phyloP scores from a whole-genome alignment of 140 eudicot genomes.

The Artemisia princeps region DNA sequence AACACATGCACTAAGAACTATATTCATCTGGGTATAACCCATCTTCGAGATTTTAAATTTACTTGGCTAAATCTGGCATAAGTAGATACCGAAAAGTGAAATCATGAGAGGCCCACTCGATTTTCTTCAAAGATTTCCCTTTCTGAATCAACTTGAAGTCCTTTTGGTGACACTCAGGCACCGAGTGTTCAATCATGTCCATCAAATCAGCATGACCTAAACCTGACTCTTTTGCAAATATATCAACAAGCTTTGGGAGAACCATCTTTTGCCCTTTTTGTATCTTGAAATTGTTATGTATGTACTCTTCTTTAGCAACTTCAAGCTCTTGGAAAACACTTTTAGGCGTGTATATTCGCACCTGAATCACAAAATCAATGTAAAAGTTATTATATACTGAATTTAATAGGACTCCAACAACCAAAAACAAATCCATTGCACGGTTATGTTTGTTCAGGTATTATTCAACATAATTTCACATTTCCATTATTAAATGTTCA shows the following conservation, averaged over 20 bases:
- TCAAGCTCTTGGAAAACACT: conserved; percentile 72
- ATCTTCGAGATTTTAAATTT: conserved; percentile 13
- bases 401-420: too few relatives aligned
- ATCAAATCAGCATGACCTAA: conserved; percentile 40
- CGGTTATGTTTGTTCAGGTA: neutral
- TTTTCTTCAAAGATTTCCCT: conserved; percentile 45
- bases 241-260: conserved; percentile 69
- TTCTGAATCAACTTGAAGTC: conserved; percentile 32
- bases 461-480: neutral
- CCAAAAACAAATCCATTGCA: neutral
- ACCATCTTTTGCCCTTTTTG: conserved; percentile 48
- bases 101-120: conserved; percentile 65
- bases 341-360: conserved; percentile 65
- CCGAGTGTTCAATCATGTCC: conserved; percentile 53
- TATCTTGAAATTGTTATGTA: conserved; percentile 43
- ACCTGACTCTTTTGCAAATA: conserved; percentile 52
- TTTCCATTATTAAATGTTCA: neutral
- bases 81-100: conserved; percentile 58
- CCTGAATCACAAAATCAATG: conserved; percentile 30
- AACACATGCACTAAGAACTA: neutral
- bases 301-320: conserved; percentile 79
- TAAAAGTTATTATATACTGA: neutral
- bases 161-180: conserved; percentile 33
- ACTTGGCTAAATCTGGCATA: conserved; percentile 47
- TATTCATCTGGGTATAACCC: conserved; percentile 16